phyloP scores from a whole-genome alignment of 148 eudicot genomes.

The Rhododendron mucronatum region DNA sequence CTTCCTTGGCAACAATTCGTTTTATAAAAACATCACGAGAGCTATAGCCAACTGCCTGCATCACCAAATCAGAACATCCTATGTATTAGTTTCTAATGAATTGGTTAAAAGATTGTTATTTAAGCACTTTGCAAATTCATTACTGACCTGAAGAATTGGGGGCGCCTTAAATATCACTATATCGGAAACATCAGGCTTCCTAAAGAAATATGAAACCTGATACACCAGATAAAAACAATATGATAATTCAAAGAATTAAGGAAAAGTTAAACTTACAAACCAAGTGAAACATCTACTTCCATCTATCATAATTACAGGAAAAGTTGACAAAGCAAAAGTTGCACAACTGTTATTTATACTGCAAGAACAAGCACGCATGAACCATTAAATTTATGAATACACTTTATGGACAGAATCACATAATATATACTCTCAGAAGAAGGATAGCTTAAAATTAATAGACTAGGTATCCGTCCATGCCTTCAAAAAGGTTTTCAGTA shows the following conservation, averaged over 20 bases:
- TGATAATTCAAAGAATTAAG: not conserved
- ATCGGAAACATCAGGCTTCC: constrained; percentile 75
- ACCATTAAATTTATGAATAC: not conserved
- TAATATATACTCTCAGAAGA: not conserved
- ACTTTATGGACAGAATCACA: not conserved
- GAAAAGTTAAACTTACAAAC: not conserved
- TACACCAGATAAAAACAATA: constrained; percentile 7
- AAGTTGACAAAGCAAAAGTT: not conserved
- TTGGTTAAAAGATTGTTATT: not conserved
- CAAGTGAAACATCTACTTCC: not conserved
- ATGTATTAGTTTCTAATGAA: not conserved
- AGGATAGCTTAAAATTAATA: not conserved
- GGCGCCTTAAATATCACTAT: constrained; percentile 85
- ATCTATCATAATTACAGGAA: not conserved
- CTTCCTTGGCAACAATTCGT: constrained; percentile 82
- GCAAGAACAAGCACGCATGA: not conserved
- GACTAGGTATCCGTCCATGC: not conserved
- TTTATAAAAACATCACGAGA: constrained; percentile 69
- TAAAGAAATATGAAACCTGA: constrained; percentile 80
- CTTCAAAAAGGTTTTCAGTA: not conserved
- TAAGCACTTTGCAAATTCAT: not conserved
- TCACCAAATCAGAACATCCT: not conserved
- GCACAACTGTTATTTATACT: not conserved
- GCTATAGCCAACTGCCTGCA: constrained; percentile 66
- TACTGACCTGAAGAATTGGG: constrained; percentile 66